Conservation (phyloP, 345 rosid species). For the Mallotus nudiflorus region DNA sequence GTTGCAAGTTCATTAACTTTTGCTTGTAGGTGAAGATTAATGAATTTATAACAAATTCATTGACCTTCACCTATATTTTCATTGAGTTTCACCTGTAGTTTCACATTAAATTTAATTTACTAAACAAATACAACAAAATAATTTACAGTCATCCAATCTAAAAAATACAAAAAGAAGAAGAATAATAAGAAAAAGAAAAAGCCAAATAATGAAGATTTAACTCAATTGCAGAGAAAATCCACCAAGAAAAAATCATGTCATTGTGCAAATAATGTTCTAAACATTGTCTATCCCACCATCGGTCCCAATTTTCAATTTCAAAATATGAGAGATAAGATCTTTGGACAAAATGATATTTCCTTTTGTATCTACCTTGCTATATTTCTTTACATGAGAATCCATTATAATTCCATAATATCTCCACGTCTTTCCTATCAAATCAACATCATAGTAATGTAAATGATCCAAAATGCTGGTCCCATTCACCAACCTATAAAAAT, state of each 20-base stretch:
- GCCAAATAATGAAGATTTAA: neutral
- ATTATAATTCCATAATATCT: slow-evolving; percentile 69
- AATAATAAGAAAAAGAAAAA: too few species aligned
- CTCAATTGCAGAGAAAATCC: neutral
- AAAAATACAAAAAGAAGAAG: too few species aligned
- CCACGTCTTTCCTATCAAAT: slow-evolving; percentile 51
- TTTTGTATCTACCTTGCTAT: slow-evolving; percentile 49
- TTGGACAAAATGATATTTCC: slow-evolving; percentile 69
- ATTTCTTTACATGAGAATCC: slow-evolving; percentile 39
- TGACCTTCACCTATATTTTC: too few species aligned
- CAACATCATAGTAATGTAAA: slow-evolving; percentile 67
- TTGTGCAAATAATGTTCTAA: slow-evolving; percentile 8
- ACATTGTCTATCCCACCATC: slow-evolving; percentile 4
- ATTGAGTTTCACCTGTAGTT: too few species aligned
- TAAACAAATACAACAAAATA: too few species aligned
- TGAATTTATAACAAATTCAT: too few species aligned
- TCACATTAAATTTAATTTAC: too few species aligned
- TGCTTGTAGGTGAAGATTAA: too few species aligned
- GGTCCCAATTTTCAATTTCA: slow-evolving; percentile 29
- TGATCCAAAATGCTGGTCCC: slow-evolving; percentile 81
- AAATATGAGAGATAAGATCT: slow-evolving; percentile 27
- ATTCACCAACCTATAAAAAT: slow-evolving; percentile 62
- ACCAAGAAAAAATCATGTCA: neutral
- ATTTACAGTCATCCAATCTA: too few species aligned
- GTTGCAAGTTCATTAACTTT: too few species aligned